These are phyloP conservation scores for Plantago lanceolata DNA, from an alignment of 305 asterid species.

Conservation along the genomic window DNA sequence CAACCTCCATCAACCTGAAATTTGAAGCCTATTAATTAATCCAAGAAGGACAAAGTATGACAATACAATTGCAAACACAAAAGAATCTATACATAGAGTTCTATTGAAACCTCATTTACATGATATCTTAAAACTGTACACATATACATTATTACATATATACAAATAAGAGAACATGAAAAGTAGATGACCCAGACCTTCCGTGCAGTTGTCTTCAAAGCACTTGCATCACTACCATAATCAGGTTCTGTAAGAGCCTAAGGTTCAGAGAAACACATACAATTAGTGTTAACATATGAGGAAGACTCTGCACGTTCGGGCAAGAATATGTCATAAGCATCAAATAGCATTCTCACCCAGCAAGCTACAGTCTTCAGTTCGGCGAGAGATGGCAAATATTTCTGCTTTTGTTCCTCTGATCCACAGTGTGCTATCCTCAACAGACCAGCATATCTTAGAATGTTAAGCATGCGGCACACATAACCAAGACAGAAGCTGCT, in stretches of 20 bases:
- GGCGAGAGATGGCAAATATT: constrained; percentile 83
- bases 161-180: too few species aligned
- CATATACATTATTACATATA: too few species aligned
- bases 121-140: too few species aligned
- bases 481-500: neutral
- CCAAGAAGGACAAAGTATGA: too few species aligned
- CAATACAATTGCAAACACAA: too few species aligned
- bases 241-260: constrained; percentile 96
- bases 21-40: too few species aligned
- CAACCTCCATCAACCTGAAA: too few species aligned
- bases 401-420: constrained; percentile 82
- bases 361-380: constrained; percentile 63
- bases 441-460: constrained; percentile 24
- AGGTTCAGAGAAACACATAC: constrained; percentile 22
- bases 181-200: too few species aligned
- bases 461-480: neutral
- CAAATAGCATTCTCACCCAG: constrained; percentile 58
- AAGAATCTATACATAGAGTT: too few species aligned
- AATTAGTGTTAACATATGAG: constrained; percentile 15
- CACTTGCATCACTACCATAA: constrained; percentile 96
- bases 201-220: constrained; percentile 67
- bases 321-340: constrained; percentile 14
- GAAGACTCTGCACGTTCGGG: neutral
- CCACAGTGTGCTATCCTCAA: constrained; percentile 71
- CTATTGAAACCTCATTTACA: too few species aligned